A percentile compares a stretch with the other conserved stretches of the same genome.
These are phyloP conservation scores for Neonothopanus nambi DNA, from an alignment of 1,284 basidiomycete species.

Conservation along the genomic window DNA sequence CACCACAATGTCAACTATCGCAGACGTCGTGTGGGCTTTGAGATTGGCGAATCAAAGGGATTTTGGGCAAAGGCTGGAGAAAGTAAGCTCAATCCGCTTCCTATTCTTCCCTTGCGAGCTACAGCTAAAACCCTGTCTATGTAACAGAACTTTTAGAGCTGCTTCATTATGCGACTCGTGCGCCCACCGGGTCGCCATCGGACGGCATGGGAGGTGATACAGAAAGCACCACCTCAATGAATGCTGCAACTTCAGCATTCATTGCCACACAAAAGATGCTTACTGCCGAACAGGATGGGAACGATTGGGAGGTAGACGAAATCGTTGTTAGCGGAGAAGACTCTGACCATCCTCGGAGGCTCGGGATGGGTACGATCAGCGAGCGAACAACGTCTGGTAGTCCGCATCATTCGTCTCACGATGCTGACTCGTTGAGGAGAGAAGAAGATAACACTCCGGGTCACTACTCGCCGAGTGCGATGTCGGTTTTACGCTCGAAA, in stretches of 20 bases:
- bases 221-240: conserved; percentile 19
- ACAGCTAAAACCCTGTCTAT: neutral
- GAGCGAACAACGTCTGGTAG: conserved; percentile 12
- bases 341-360: neutral
- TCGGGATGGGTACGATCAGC: neutral
- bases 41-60: neutral
- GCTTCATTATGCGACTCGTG: conserved; percentile 9
- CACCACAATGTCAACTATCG: neutral
- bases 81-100: conserved; percentile 5
- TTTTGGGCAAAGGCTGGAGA: conserved; percentile 5
- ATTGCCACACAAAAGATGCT: conserved; percentile 12
- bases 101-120: neutral
- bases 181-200: conserved; percentile 18
- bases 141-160: neutral
- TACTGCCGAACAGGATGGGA: conserved; percentile 15
- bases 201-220: conserved; percentile 17
- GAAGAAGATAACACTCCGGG: conserved; percentile 1
- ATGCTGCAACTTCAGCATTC: conserved; percentile 16
- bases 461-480: conserved; percentile 4
- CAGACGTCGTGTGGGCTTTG: conserved; percentile 10
- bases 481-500: neutral
- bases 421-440: neutral
- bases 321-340: conserved; percentile 18
- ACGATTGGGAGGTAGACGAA: conserved; percentile 18
- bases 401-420: conserved; percentile 5